These are phyloP conservation scores for Entonaema liquescens DNA, from an alignment of 495 filamentous ascomycete species.

Conservation along the genomic window DNA sequence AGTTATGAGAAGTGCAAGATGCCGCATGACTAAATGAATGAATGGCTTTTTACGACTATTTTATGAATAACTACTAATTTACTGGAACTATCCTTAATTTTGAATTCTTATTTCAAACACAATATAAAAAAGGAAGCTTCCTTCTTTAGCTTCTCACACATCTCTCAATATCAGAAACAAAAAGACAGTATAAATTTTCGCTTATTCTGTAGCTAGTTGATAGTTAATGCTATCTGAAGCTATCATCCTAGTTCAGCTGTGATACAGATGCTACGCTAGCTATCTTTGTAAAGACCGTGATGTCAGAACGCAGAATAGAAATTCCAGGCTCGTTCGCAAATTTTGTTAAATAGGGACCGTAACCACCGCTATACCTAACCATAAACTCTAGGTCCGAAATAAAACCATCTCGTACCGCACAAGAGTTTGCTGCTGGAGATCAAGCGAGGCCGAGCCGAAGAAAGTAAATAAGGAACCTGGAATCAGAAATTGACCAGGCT, in stretches of 20 bases:
- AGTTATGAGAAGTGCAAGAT: background rate
- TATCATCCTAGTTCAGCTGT: constrained; percentile 4
- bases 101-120: background rate
- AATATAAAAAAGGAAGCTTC: background rate
- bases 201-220: background rate
- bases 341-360: background rate
- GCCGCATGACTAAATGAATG: background rate
- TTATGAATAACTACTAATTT: background rate
- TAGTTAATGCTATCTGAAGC: background rate
- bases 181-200: background rate
- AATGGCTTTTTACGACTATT: background rate
- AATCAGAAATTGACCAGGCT: background rate
- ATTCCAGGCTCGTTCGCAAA: background rate
- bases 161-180: background rate
- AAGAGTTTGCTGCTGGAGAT: background rate
- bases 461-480: background rate
- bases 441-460: background rate
- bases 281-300: constrained; percentile 6
- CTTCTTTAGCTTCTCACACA: background rate
- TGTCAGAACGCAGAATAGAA: background rate
- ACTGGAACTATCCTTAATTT: background rate
- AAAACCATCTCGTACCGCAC: background rate
- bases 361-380: background rate
- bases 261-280: background rate
- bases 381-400: background rate